Evolutionary conservation across 352 stramenopile species (phyloP), one percentile per base, ranked within the genome.

Genomic region (Phytophthora pisi): DNA sequence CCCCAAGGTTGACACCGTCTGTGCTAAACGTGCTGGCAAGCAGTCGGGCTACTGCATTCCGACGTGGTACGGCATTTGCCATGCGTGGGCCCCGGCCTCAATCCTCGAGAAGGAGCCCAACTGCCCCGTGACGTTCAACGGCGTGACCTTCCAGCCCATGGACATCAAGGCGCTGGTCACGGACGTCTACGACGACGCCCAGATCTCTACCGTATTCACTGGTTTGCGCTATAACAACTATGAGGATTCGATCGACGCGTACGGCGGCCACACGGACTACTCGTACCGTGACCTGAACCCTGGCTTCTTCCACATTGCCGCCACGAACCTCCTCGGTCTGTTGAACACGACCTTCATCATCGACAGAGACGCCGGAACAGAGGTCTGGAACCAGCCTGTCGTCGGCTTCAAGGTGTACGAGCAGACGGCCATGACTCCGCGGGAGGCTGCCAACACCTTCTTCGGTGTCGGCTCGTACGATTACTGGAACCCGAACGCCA

Each of bases 301-400:
- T 26, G 78, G 66, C n/a, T 76, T 65, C 55, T 72, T 79, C 43
- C 74, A 79, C 60, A 49, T 81, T 9, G 70, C 68, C 10, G 59
- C 78, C 46, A 23, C 64, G 20, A 86, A 84, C 52, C 55, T 84
- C 3, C 55, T 86, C 7, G 73, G 66, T 4, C 50, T 57, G 5
- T 53, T 77, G 10, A 75, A 76, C 9, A 51, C 67, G 16, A 61
- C 72, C 3, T 77, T 86, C 50, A 66, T 86, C 16, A 53, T 81
- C 9, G 78, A 84, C 51, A 62, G 70, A 13, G 47, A 70, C 7
- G 55, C 69, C 34, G 66, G 52, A 5, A n/a, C 36, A 5, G 57
- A 69, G 31, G 71, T 86, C 16, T 88, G 79, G 77, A 84, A 86
- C 66, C 70, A 82, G 51, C 74, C 79, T 8, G 66, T 84, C 28